phyloP scores from a whole-genome alignment of 2,329 filamentous ascomycete species.

The Aureobasidium melanogenum region DNA sequence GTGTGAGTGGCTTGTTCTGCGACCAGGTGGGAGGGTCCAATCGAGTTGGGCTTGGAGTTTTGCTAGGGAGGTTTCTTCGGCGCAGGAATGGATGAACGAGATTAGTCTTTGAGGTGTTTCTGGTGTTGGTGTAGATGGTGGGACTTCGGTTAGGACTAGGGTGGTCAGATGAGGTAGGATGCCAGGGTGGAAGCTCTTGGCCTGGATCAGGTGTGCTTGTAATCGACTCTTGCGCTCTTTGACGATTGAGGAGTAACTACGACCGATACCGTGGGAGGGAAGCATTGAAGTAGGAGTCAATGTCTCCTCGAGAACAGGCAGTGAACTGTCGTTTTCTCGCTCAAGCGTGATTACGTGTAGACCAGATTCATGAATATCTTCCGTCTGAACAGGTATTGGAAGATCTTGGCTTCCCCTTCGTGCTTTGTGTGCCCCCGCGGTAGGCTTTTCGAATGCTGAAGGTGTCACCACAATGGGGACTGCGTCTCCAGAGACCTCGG shows the following conservation, averaged over 20 bases:
- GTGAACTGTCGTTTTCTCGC: background rate
- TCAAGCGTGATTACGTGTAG: background rate
- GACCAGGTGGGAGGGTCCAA: slow-evolving; percentile 51
- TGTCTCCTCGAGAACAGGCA: background rate
- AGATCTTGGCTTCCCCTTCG: slow-evolving; percentile 12
- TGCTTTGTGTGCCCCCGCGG: background rate
- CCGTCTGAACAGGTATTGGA: slow-evolving; percentile 25
- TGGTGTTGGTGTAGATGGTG: slow-evolving; percentile 25
- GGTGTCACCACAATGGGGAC: slow-evolving; percentile 26
- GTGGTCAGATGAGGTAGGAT: slow-evolving; percentile 47
- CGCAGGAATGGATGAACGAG: slow-evolving; percentile 48
- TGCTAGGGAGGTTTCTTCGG: slow-evolving; percentile 46
- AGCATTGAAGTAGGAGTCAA: background rate
- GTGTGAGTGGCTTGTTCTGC: slow-evolving; percentile 35
- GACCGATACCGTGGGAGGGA: slow-evolving; percentile 13
- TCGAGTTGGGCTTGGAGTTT: slow-evolving; percentile 45
- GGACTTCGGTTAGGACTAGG: slow-evolving; percentile 49
- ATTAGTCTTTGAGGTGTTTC: slow-evolving; percentile 40
- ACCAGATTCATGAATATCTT: slow-evolving; percentile 10
- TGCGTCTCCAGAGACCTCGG: slow-evolving; percentile 1
- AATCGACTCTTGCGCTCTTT: slow-evolving; percentile 22
- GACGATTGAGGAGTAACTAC: slow-evolving; percentile 23
- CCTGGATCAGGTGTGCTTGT: slow-evolving; percentile 17
- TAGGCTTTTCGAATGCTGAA: slow-evolving; percentile 25
- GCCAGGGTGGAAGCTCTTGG: slow-evolving; percentile 41